Evolutionary conservation across 495 filamentous ascomycete genomes (phyloP).

Genomic region (Bathelium albidoporum): DNA sequence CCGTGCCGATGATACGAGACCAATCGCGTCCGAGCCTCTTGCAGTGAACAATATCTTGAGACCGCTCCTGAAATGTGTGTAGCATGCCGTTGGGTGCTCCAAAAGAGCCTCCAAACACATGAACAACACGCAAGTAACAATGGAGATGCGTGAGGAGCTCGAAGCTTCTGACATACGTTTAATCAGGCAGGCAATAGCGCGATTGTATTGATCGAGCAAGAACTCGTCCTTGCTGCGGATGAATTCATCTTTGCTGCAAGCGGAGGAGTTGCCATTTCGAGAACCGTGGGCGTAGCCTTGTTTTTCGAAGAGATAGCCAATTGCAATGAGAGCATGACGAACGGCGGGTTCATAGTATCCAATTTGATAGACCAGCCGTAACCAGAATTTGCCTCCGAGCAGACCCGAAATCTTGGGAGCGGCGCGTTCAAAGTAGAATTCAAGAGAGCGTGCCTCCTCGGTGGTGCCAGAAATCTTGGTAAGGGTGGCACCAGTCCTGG

Average conservation of each 20-base stretch:
- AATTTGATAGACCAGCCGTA: slow-evolving; percentile 2
- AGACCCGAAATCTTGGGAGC: not conserved
- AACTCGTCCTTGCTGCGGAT: slow-evolving; percentile 8
- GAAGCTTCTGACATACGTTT: not conserved
- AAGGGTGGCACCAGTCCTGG: not conserved
- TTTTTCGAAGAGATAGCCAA: slow-evolving; percentile 11
- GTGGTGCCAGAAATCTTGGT: not conserved
- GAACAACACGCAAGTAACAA: slow-evolving; percentile 14
- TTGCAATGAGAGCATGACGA: slow-evolving; percentile 13
- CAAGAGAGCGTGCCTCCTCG: not conserved
- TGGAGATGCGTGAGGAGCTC: slow-evolving; percentile 6
- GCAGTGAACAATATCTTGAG: slow-evolving; percentile 9
- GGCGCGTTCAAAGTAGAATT: slow-evolving; percentile 3
- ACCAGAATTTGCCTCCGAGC: slow-evolving; percentile 4
- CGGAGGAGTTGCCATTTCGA: not conserved
- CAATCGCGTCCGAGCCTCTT: not conserved
- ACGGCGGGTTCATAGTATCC: slow-evolving; percentile 9
- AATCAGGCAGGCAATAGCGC: not conserved
- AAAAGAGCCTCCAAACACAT: slow-evolving; percentile 14
- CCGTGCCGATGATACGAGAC: not conserved
- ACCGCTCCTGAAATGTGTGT: slow-evolving; percentile 15
- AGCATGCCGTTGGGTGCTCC: slow-evolving; percentile 6
- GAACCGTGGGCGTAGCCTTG: not conserved
- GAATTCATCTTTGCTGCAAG: slow-evolving; percentile 5
- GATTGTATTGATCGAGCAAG: slow-evolving; percentile 3